Evolutionary conservation across 1,284 basidiomycete species (phyloP).

Genomic region (Puccinia novopanici): DNA sequence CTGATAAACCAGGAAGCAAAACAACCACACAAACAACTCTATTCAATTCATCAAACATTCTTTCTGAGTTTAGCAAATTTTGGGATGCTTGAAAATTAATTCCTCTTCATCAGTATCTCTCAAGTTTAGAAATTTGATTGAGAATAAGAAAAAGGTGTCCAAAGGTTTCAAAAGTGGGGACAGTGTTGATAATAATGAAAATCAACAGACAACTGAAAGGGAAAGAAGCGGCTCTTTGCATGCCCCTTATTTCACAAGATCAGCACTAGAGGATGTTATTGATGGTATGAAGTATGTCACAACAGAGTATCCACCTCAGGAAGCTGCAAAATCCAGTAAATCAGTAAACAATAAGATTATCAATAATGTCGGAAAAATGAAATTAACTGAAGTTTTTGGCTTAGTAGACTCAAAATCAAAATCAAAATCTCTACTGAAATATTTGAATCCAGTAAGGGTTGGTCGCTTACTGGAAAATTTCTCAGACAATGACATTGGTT

Average conservation of each 20-base stretch:
- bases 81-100: too few species aligned
- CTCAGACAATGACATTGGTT: neutral
- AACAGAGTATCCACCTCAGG: neutral
- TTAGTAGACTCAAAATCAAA: neutral
- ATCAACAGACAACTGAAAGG: neutral
- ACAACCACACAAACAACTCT: too few species aligned
- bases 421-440: neutral
- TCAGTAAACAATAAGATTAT: neutral
- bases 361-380: neutral
- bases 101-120: too few species aligned
- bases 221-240: neutral
- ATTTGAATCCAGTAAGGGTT: neutral
- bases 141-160: neutral
- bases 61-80: too few species aligned
- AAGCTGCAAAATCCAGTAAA: neutral
- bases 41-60: too few species aligned
- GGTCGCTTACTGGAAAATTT: neutral
- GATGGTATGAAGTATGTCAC: constrained; percentile 1
- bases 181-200: neutral
- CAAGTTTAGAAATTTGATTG: too few species aligned
- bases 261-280: neutral
- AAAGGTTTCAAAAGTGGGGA: neutral
- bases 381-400: neutral
- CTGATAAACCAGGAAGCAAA: too few species aligned
- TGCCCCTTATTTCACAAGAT: neutral